Evolutionary conservation across 2,329 filamentous ascomycete genomes (phyloP).

Genomic region (Ceratocystis variospora): DNA sequence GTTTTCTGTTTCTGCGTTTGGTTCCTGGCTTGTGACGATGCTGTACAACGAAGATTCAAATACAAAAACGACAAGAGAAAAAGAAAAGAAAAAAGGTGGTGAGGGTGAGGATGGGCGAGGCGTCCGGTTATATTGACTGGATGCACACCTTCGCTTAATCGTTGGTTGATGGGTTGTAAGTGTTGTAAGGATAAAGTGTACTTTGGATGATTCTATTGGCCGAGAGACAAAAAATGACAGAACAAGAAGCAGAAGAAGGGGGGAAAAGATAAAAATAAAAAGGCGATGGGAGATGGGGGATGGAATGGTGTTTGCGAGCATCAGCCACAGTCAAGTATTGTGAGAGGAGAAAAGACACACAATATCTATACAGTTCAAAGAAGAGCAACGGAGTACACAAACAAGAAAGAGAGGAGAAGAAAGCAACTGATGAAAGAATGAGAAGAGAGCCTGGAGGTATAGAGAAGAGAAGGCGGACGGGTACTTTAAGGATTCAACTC

Average conservation of each 20-base stretch:
- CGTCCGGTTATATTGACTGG: conserved; percentile 13
- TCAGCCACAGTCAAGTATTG: neutral
- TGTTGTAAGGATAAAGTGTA: neutral
- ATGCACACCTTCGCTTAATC: neutral
- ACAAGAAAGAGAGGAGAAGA: neutral
- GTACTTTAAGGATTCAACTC: neutral
- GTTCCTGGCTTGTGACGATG: neutral
- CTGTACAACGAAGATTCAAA: conserved; percentile 7
- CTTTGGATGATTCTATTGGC: conserved; percentile 6
- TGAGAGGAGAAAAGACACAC: neutral
- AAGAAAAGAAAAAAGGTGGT: neutral
- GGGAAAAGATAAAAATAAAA: neutral
- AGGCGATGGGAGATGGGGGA: neutral
- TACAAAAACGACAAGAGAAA: neutral
- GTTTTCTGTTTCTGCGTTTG: conserved; percentile 1
- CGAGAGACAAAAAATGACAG: neutral
- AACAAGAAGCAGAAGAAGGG: neutral
- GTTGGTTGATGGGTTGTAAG: neutral
- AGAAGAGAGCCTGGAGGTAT: neutral
- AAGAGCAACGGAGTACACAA: neutral
- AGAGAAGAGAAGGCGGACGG: neutral
- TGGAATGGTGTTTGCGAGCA: neutral
- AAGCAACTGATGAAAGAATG: neutral
- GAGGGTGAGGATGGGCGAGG: conserved; percentile 7
- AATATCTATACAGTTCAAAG: neutral